Conservation (phyloP, 371 early-diverging fungal species). For the Apophysomyces sp. region DNA sequence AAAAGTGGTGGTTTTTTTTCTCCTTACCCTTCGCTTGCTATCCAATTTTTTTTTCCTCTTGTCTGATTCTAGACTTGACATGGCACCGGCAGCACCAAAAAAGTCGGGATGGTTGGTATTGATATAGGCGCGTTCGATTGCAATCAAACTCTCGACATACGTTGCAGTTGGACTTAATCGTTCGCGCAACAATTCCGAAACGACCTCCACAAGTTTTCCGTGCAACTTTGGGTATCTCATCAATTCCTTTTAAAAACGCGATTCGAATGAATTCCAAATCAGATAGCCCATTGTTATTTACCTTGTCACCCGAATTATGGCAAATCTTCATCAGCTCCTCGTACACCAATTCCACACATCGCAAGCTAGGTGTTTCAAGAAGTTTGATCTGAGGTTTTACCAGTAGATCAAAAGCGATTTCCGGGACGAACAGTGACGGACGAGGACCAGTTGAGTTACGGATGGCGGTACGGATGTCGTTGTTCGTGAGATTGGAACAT, state of each 20-base stretch:
- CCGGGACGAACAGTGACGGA: constrained; percentile 87
- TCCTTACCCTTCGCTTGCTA: constrained; percentile 4
- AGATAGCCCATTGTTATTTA: constrained; percentile 7
- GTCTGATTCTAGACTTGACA: constrained; percentile 52
- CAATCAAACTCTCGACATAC: constrained; percentile 81
- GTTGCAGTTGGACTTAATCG: constrained; percentile 67
- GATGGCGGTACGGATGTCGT: constrained; percentile 88
- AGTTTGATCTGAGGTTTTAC: constrained; percentile 83
- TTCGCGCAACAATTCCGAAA: constrained; percentile 81
- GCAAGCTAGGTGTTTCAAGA: constrained; percentile 81
- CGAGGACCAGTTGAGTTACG: constrained; percentile 91
- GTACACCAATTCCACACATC: constrained; percentile 85
- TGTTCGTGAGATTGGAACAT: constrained; percentile 72
- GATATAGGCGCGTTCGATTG: constrained; percentile 88
- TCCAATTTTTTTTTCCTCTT: constrained; percentile 2
- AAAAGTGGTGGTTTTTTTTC: neutral
- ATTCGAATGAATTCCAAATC: neutral
- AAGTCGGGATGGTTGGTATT: constrained; percentile 94
- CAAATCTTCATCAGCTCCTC: constrained; percentile 89
- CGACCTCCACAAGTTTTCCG: constrained; percentile 71
- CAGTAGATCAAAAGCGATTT: constrained; percentile 87
- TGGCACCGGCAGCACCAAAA: constrained; percentile 75
- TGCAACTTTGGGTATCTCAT: constrained; percentile 80
- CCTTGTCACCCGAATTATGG: constrained; percentile 82
- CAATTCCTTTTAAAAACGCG: constrained; percentile 43